These are phyloP conservation scores for Phialophora macrospora DNA, from an alignment of 2,329 filamentous ascomycete genomes.

Conservation along the genomic window DNA sequence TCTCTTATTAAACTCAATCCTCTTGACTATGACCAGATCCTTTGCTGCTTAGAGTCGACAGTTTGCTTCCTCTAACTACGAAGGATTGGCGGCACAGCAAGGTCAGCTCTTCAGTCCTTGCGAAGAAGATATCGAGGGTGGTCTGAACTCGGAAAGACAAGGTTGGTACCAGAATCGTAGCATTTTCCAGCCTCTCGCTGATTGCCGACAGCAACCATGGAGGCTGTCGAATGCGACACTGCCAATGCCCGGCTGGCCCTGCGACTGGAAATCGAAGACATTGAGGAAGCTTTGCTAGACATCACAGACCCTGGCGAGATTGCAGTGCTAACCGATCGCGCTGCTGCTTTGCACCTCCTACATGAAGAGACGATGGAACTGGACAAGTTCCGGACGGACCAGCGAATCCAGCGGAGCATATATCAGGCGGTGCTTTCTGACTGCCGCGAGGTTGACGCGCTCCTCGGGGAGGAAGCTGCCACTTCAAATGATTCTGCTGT, in stretches of 20 bases:
- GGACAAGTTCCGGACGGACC: background rate
- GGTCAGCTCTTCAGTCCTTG: background rate
- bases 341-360: constrained; percentile 11
- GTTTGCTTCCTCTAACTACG: too few relatives aligned
- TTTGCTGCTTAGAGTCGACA: background rate
- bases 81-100: background rate
- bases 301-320: background rate
- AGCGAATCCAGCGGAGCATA: constrained; percentile 24
- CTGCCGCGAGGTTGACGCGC: constrained; percentile 9
- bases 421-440: constrained; percentile 29
- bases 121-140: background rate
- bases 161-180: background rate
- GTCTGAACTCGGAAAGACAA: background rate
- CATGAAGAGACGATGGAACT: constrained; percentile 8
- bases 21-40: background rate
- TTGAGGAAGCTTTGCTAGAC: background rate
- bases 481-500: background rate
- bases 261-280: constrained; percentile 12
- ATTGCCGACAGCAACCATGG: background rate
- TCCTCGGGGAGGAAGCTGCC: constrained; percentile 7
- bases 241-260: constrained; percentile 3
- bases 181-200: background rate
- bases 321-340: constrained; percentile 2
- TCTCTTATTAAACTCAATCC: background rate
- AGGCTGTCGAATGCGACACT: background rate